These are phyloP conservation scores for Lophium mytilinum DNA, from an alignment of 495 filamentous ascomycete species.

Conservation along the genomic window DNA sequence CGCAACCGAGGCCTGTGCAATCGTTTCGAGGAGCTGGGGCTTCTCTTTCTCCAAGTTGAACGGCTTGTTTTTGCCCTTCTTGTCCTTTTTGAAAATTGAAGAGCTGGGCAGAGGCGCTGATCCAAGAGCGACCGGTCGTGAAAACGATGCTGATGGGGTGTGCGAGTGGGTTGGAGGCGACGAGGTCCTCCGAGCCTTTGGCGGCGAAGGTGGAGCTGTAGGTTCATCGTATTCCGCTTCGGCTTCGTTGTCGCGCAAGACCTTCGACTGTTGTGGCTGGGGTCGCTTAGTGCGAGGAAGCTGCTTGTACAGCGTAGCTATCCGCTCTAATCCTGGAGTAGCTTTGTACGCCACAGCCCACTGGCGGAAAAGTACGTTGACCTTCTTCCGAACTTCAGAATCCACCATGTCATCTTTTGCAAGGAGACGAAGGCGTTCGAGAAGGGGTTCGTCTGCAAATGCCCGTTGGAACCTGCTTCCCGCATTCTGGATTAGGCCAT, in stretches of 20 bases:
- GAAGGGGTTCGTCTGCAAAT: conserved; percentile 86
- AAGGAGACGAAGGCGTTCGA: conserved; percentile 85
- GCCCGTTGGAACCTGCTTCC: conserved; percentile 77
- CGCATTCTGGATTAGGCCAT: conserved; percentile 91
- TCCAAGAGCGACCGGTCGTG: conserved; percentile 16
- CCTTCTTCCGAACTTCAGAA: conserved; percentile 74
- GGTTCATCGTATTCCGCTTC: conserved; percentile 51
- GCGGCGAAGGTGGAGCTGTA: neutral
- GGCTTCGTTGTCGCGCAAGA: conserved; percentile 63
- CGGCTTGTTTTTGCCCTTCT: conserved; percentile 44
- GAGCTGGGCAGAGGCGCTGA: conserved; percentile 21
- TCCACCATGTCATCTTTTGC: conserved; percentile 81
- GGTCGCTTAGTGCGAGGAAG: conserved; percentile 60
- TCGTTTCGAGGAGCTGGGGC: conserved; percentile 67
- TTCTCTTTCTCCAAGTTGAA: conserved; percentile 89
- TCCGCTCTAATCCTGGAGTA: conserved; percentile 68
- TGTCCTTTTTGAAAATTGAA: conserved; percentile 38
- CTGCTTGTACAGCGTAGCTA: conserved; percentile 74
- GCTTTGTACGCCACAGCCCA: conserved; percentile 82
- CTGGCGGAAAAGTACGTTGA: conserved; percentile 72
- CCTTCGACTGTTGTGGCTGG: conserved; percentile 64
- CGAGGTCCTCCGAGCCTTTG: conserved; percentile 1
- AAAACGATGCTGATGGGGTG: conserved; percentile 16
- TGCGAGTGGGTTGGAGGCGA: conserved; percentile 1
- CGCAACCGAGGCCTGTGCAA: conserved; percentile 79